Evolutionary conservation across 441 rosid genomes (phyloP), one percentile per base, ranked within the genome.

Genomic region (Populus hybrid): DNA sequence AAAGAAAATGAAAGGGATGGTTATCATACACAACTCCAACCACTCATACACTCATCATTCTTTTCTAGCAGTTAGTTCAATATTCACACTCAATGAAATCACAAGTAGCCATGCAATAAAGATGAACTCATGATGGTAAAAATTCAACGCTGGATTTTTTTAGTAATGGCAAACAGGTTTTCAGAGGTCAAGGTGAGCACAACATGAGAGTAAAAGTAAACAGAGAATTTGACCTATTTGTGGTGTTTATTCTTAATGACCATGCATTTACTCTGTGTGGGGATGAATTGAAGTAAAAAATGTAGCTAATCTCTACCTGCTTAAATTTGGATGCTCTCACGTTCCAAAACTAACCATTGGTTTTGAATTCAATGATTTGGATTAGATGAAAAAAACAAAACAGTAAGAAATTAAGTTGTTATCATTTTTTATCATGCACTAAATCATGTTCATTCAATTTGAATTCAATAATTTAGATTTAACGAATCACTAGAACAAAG

Each of bases 1-100:
- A 82, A 65, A 77, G 56, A 84, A 77, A 64, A 21, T 36, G 33
- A 45, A 73, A 40, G 78, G 28, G 35, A 67, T 77, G 29, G 35
- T 6, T 23, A 73, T 42, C 31, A 6, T 24, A 24, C 12, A 45
- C 3, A 61, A 26, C 50, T 69, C 42, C 74, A 61, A 24, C 64
- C 70, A 71, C 36, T 35, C 68, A 24, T 42, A 68, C 21, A 70
- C 29, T 18, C 71, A 76, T 63, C 35, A 63, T 10, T 61, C 23
- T 65, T 56, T 66, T 31, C n/a, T 1, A 10, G 70, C 26, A 21
- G 20, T 63, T 33, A 69, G 69, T 9, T 45, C 53, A 40, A 69
- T 10, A 14, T 35, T 20, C 29, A 56, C 56, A 4, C 59, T 38
- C 38, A 21, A 76, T 28, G 64, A 18, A 59, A 21, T 26, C 36